Evolutionary conservation across 179 eudicot species (phyloP).

Genomic region (Drosera spatulata): DNA sequence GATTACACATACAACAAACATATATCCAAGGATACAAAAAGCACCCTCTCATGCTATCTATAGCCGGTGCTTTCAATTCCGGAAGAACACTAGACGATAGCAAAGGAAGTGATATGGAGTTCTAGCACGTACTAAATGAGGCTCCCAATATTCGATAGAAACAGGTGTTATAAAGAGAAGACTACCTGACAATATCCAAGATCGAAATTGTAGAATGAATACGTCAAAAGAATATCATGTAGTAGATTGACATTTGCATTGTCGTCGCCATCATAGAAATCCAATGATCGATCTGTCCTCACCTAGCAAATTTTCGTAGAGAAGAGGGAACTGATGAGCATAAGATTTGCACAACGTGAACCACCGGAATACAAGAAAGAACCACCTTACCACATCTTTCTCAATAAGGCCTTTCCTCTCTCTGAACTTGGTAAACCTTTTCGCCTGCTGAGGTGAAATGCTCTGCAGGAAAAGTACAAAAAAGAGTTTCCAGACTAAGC

Average conservation of each 20-base stretch:
- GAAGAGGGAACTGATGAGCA: neutral
- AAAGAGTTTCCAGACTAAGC: slow-evolving; percentile 3
- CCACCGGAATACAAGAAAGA: neutral
- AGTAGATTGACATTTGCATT: slow-evolving; percentile 69
- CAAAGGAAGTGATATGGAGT: too few species aligned
- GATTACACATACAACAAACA: too few species aligned
- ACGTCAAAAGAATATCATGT: slow-evolving; percentile 80
- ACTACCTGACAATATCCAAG: slow-evolving; percentile 99
- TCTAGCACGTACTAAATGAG: too few species aligned
- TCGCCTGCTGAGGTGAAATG: slow-evolving; percentile 77
- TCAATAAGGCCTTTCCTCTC: slow-evolving; percentile 92
- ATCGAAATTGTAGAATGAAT: slow-evolving; percentile 97
- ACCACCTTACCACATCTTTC: slow-evolving; percentile 87
- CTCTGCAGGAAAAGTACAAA: slow-evolving; percentile 36
- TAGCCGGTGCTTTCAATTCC: too few species aligned
- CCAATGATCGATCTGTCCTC: slow-evolving; percentile 88
- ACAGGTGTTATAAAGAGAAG: neutral
- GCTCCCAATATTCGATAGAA: too few species aligned
- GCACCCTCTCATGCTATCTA: too few species aligned
- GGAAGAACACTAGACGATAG: too few species aligned
- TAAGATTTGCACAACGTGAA: neutral
- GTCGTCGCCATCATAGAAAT: slow-evolving; percentile 89
- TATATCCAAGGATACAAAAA: too few species aligned
- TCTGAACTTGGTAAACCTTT: slow-evolving; percentile 83
- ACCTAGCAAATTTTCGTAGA: slow-evolving; percentile 35